phyloP scores from a whole-genome alignment of 106 monocot species.

The Dendrobium huoshanense region DNA sequence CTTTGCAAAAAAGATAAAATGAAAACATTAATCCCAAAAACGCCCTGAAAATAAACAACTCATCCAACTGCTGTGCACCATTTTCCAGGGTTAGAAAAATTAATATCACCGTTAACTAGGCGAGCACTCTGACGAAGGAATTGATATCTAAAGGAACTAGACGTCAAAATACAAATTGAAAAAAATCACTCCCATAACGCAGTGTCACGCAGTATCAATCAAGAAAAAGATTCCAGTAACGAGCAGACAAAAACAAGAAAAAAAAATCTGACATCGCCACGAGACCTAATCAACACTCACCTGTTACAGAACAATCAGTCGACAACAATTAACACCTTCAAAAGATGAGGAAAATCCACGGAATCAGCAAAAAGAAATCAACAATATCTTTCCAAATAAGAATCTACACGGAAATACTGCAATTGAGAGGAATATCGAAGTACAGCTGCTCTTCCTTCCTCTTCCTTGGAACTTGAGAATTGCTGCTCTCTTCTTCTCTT shows the following conservation, averaged over 20 bases:
- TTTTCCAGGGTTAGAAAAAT: not conserved
- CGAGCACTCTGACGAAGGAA: not conserved
- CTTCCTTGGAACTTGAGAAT: not conserved
- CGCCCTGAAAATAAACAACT: not conserved
- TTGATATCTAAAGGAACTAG: not conserved
- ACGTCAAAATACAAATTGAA: not conserved
- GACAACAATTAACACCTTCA: not conserved
- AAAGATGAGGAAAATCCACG: not conserved
- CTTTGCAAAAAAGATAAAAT: not conserved
- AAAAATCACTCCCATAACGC: not conserved
- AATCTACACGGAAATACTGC: not conserved
- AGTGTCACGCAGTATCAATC: not conserved
- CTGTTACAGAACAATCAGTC: not conserved
- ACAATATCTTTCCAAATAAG: not conserved
- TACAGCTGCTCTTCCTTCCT: not conserved
- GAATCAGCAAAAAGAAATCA: not conserved
- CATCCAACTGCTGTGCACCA: not conserved
- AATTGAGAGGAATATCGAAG: not conserved
- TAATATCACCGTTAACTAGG: not conserved
- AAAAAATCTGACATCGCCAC: not conserved
- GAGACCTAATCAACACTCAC: not conserved
- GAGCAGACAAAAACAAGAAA: not conserved
- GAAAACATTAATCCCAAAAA: not conserved
- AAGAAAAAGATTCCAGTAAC: not conserved
- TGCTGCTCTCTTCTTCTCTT: not conserved